Evolutionary conservation across 805 yeast genomes (phyloP), one percentile per base, ranked within the genome.

Genomic region (Nakazawaea holstii): DNA sequence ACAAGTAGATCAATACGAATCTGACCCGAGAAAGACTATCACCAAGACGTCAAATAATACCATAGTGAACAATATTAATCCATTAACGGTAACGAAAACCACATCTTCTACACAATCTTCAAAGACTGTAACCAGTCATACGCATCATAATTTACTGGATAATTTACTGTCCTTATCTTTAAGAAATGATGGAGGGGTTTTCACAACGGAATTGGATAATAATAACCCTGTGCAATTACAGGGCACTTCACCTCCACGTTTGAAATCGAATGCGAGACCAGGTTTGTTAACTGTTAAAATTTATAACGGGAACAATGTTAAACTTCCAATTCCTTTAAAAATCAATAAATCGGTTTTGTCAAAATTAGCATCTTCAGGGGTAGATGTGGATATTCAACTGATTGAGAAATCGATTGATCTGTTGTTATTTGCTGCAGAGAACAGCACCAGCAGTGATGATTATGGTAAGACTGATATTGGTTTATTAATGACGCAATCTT

Each of bases 241-340:
- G 10, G 24, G 42, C 8, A 17, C 49, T 9, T 2, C 39, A 9
- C 24, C 45, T 9, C 4, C 43, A 8, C n/a, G 45, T 17, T 13
- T 11, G 10, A 47, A 17, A 20, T 37, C 43, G 13, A 39, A 31
- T 30, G 43, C 46, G 26, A 69, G 66, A 30, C 90, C 92, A 0
- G 96, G 96, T 2, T 69, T 87, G 28, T 72, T 89, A 54, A 85
- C 91, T 0, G 83, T 89, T 27, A 86, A 87, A 59, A 76, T 89
- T 9, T 87, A 87, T 59, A 77, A 79, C 35, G 87, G 91, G 33
- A 74, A 76, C 49, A 78, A 80, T 43, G 74, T 89, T 53, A 72
- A 71, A 41, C 72, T 90, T 43, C 96, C 97, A 5, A 79, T 85
- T 41, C 79, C 80, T 27, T 70, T 86, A 49, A 80, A 79, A 49